phyloP scores from a whole-genome alignment of 1,139 yeast species.

The Yamadazyma aaseri region DNA sequence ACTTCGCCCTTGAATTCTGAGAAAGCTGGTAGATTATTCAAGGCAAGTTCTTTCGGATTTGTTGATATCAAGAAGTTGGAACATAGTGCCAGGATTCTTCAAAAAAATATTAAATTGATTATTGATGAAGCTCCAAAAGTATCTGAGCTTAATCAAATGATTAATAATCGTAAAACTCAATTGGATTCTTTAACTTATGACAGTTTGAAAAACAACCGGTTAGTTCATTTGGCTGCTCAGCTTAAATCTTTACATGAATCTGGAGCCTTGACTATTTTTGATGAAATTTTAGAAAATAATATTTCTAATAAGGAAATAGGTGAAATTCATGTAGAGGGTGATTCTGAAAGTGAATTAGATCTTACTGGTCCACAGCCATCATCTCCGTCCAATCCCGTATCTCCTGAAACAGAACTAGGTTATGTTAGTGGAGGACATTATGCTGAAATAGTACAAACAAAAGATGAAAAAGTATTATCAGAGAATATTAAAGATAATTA shows the following conservation, averaged over 20 bases:
- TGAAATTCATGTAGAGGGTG: not conserved
- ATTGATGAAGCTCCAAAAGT: conserved; percentile 54
- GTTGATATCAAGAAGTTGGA: conserved; percentile 43
- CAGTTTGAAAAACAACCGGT: conserved; percentile 52
- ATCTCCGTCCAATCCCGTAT: not conserved
- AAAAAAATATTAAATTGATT: conserved; percentile 52
- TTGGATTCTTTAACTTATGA: conserved; percentile 40
- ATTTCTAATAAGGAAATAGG: conserved; percentile 1
- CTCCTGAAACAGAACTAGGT: not conserved
- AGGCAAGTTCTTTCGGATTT: conserved; percentile 22
- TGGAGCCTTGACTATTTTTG: conserved; percentile 48
- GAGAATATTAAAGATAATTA: conserved; percentile 1
- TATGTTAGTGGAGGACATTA: not conserved
- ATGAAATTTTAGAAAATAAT: conserved; percentile 36
- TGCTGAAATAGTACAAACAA: not conserved
- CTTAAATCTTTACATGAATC: conserved; percentile 53
- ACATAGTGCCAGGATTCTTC: conserved; percentile 43
- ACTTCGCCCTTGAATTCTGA: no score
- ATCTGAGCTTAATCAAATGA: conserved; percentile 35
- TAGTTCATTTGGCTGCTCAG: conserved; percentile 58
- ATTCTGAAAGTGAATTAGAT: not conserved
- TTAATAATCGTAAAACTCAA: conserved; percentile 16
- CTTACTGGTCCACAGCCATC: not conserved
- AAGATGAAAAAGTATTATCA: not conserved
- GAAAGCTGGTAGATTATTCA: not conserved